These are phyloP conservation scores for Phytophthora aleatoria DNA, from an alignment of 352 stramenopile species.

Conservation along the genomic window DNA sequence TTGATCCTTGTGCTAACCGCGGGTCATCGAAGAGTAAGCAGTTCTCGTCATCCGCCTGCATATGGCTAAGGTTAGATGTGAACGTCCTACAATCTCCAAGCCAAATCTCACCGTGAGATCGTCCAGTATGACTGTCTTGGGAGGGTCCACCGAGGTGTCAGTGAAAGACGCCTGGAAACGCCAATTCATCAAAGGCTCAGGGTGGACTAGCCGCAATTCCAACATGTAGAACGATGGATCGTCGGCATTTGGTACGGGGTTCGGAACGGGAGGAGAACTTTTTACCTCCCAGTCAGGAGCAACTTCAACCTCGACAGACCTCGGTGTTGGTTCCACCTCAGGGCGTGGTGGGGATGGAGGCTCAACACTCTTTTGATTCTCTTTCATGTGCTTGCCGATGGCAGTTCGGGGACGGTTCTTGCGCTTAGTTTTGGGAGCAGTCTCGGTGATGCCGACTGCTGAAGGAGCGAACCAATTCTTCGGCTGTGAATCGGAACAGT, in stretches of 20 bases:
- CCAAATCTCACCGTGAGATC: conserved; percentile 38
- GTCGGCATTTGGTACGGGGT: conserved; percentile 20
- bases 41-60: conserved; percentile 51
- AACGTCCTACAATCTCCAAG: background rate
- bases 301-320: conserved; percentile 6
- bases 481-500: conserved; percentile 11
- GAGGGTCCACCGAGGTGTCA: conserved; percentile 35
- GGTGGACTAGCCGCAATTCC: conserved; percentile 53
- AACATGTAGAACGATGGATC: conserved; percentile 57
- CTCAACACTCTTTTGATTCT: conserved; percentile 1
- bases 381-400: conserved; percentile 1
- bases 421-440: conserved; percentile 9
- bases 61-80: background rate
- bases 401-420: conserved; percentile 8
- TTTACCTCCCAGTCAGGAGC: background rate
- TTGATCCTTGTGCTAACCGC: conserved; percentile 1
- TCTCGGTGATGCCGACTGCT: background rate
- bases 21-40: conserved; percentile 41
- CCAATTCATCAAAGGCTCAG: conserved; percentile 43
- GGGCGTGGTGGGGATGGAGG: background rate
- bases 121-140: conserved; percentile 41
- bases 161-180: conserved; percentile 54
- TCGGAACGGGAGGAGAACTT: background rate
- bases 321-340: background rate
- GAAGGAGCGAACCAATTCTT: conserved; percentile 38